phyloP scores from a whole-genome alignment of 1,284 basidiomycete genomes.

The Filobasidium uniguttulatum region DNA sequence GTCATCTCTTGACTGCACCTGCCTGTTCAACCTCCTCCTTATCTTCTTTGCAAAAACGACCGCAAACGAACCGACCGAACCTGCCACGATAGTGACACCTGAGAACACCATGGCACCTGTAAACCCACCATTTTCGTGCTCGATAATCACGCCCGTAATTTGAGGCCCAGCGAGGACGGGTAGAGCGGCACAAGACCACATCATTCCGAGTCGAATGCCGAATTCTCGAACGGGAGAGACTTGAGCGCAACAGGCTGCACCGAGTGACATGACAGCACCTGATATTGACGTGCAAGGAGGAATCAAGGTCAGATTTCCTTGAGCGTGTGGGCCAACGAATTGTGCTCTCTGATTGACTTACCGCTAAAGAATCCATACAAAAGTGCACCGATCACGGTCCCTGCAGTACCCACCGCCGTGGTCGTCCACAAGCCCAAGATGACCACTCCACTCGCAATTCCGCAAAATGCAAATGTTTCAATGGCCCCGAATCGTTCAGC shows the following conservation, averaged over 20 bases:
- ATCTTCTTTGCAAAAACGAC: constrained; percentile 9
- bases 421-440: constrained; percentile 29
- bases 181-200: constrained; percentile 23
- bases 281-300: constrained; percentile 8
- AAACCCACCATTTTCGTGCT: constrained; percentile 5
- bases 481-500: constrained; percentile 30
- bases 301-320: not conserved
- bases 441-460: constrained; percentile 17
- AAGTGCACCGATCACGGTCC: constrained; percentile 26
- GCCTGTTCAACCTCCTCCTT: not conserved
- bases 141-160: constrained; percentile 9
- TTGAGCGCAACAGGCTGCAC: constrained; percentile 25
- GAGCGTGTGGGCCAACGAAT: not conserved
- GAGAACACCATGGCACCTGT: constrained; percentile 6
- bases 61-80: constrained; percentile 8
- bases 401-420: constrained; percentile 19
- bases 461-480: constrained; percentile 21
- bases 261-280: constrained; percentile 30
- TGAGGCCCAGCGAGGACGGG: constrained; percentile 26
- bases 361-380: constrained; percentile 22
- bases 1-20: not conserved
- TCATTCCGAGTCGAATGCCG: constrained; percentile 32
- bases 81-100: constrained; percentile 10
- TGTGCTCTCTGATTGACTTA: not conserved
- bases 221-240: constrained; percentile 31